Evolutionary conservation across 2,329 filamentous ascomycete genomes (phyloP), one percentile per base, ranked within the genome.

Genomic region (Emmonsiellopsis sp.): DNA sequence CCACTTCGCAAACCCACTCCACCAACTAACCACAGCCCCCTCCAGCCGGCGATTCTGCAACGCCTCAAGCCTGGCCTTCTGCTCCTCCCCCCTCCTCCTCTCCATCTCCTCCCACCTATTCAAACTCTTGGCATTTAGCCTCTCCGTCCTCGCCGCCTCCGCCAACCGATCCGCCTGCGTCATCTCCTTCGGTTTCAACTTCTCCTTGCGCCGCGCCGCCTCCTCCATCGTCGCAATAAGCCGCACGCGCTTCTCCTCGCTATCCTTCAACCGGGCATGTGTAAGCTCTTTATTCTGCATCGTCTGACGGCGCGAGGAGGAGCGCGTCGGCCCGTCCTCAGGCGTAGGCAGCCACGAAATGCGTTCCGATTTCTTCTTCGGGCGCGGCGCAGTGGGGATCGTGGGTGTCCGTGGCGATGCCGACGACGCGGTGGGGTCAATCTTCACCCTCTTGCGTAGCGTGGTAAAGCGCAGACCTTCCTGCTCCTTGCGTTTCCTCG

Each of bases 71-170:
- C 87, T 92, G 41, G 84, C 86, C 58, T 83, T 81, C 57, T 92
- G 81, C 65, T 95, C 87, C 62, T 92, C 89, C 60, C 91, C 87
- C 55, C 92, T 83, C 67, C 86, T 84, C 71, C 89, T 90, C 72
- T 98, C 93, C 6, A 89, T 88, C 68, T 89, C 86, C 69, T 97
- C 91, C 91, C 92, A 97, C 53, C 89, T 80, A 65, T 92, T 96
- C 64, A 95, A 73, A 69, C 86, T 97, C 77, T 89, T 94, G 61
- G 86, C 81, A 69, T 98, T 96, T 62, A 85, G 79, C 69, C 86
- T 86, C 70, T 97, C 93, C 6, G 94, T 85, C 51, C 84, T 74
- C 15, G 85, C 88, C 1, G 91, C 91, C 70, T 95, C 89, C 31
- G 82, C 84, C 31, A 96, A 77, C 38, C 90, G 81, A 67, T 97